These are phyloP conservation scores for Rhododendron williamsianum DNA, from an alignment of 148 eudicot genomes.

Conservation along the genomic window DNA sequence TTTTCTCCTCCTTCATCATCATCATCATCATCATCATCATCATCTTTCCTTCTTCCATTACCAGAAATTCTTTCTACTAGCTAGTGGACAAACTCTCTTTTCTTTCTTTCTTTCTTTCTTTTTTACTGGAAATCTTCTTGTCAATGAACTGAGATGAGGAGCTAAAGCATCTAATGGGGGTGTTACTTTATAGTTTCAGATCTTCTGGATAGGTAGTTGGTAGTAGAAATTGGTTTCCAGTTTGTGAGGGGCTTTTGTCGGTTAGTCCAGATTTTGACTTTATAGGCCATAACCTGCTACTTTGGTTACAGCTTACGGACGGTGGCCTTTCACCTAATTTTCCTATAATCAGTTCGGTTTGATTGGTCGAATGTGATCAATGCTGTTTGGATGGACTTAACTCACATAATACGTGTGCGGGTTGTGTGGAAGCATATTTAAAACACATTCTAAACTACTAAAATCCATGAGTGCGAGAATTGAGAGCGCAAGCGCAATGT, in stretches of 20 bases:
- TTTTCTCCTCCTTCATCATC: conserved; percentile 24
- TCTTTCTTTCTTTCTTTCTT: background rate
- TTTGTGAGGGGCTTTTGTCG: background rate
- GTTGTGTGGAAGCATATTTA: no score
- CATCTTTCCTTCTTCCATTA: background rate
- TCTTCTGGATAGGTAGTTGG: background rate
- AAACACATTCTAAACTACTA: no score
- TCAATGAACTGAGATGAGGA: background rate
- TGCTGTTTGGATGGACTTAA: no score
- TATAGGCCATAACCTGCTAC: background rate
- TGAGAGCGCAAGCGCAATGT: no score
- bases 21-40: background rate
- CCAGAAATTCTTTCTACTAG: background rate
- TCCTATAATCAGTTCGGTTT: no score
- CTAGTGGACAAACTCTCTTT: background rate
- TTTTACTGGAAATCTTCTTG: background rate
- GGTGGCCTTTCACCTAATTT: no score
- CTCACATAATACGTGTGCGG: no score
- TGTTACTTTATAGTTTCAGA: background rate
- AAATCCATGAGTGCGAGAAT: no score
- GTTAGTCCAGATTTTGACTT: background rate
- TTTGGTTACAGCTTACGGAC: no score
- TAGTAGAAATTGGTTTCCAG: background rate
- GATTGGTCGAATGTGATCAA: no score
- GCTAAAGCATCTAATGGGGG: background rate